Conservation (phyloP, 2,329 filamentous ascomycete species). For the Biscogniauxia marginata region DNA sequence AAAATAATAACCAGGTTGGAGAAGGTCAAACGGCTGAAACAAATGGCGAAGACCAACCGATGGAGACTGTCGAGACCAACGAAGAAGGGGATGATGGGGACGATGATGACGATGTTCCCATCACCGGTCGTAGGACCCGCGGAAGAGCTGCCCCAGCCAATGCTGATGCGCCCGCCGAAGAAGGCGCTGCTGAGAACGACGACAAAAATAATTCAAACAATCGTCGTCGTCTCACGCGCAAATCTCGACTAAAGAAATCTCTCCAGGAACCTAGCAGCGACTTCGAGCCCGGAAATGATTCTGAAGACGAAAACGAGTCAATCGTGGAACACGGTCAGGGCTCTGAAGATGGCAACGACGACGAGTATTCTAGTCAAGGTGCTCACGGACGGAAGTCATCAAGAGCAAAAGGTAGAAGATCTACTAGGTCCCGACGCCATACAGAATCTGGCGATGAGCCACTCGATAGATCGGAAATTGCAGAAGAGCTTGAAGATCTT, state of each 20-base stretch:
- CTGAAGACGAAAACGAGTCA: constrained; percentile 52
- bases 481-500: constrained; percentile 64
- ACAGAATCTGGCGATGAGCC: constrained; percentile 56
- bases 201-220: constrained; percentile 30
- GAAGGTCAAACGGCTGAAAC: constrained; percentile 11
- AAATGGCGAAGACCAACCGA: constrained; percentile 30
- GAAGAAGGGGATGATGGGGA: constrained; percentile 44
- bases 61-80: constrained; percentile 33
- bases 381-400: constrained; percentile 46
- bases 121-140: constrained; percentile 45
- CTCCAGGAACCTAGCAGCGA: constrained; percentile 58
- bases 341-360: constrained; percentile 36
- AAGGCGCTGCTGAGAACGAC: constrained; percentile 23
- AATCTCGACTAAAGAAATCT: constrained; percentile 45
- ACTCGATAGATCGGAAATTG: constrained; percentile 63
- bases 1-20: constrained; percentile 15
- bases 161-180: constrained; percentile 13
- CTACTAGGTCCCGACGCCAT: constrained; percentile 46
- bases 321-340: constrained; percentile 30
- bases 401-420: constrained; percentile 38
- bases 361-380: constrained; percentile 49
- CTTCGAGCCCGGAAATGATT: constrained; percentile 60
- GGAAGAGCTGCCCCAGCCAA: constrained; percentile 23
- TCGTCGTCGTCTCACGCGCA: constrained; percentile 49
- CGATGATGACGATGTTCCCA: constrained; percentile 49